phyloP scores from a whole-genome alignment of 257 asterid species.

The Phtheirospermum japonicum region DNA sequence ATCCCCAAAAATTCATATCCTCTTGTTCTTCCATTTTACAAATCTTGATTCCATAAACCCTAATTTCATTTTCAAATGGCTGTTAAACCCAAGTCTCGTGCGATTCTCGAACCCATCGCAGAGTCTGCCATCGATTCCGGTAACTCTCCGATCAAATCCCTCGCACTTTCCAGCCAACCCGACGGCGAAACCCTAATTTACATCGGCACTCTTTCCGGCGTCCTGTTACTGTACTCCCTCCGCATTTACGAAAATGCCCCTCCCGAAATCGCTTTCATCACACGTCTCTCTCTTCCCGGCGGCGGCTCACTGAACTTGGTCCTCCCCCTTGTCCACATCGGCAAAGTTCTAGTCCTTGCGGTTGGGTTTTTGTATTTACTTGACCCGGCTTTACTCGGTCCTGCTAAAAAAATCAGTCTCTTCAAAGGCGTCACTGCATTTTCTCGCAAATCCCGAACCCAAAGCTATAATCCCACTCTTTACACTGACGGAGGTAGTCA shows the following conservation, averaged over 20 bases:
- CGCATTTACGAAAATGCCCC: slow-evolving; percentile 31
- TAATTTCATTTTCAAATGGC: slow-evolving; percentile 33
- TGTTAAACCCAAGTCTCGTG: slow-evolving; percentile 55
- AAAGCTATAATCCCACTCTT: slow-evolving; percentile 6
- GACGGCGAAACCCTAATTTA: slow-evolving; percentile 49
- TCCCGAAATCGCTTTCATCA: slow-evolving; percentile 38
- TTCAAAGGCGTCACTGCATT: slow-evolving; percentile 66
- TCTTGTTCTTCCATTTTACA: not conserved
- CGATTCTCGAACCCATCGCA: slow-evolving; percentile 57
- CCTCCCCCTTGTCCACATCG: slow-evolving; percentile 39
- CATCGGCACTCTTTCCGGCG: slow-evolving; percentile 63
- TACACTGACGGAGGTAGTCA: slow-evolving; percentile 37
- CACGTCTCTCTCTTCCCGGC: slow-evolving; percentile 50
- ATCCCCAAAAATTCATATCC: not conserved
- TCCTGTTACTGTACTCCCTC: slow-evolving; percentile 50
- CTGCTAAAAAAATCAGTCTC: slow-evolving; percentile 53
- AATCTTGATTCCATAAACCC: slow-evolving; percentile 22
- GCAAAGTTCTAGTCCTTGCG: slow-evolving; percentile 50
- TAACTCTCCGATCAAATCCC: slow-evolving; percentile 45
- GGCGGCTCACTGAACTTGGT: slow-evolving; percentile 43
- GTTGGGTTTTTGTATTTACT: slow-evolving; percentile 61
- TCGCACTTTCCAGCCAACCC: slow-evolving; percentile 48
- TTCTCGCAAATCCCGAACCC: slow-evolving; percentile 48
- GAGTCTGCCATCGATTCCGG: slow-evolving; percentile 43
- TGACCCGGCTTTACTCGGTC: slow-evolving; percentile 54